phyloP scores from a whole-genome alignment of 768 basidiomycete genomes.

The Hortiboletus flavorubellus region DNA sequence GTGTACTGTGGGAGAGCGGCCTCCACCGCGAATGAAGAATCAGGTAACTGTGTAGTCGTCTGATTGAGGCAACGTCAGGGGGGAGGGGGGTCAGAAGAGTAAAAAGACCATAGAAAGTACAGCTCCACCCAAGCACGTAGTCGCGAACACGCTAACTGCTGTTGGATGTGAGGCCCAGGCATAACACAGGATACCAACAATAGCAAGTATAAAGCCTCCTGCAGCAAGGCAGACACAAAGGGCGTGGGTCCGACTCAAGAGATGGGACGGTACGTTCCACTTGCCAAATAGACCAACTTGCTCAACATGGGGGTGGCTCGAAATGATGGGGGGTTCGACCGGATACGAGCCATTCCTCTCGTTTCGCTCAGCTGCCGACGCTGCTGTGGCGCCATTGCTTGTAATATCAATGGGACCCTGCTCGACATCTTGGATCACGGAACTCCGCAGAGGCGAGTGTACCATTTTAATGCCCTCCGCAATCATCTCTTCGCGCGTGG shows the following conservation, averaged over 20 bases:
- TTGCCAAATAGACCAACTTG: constrained; percentile 45
- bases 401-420: constrained; percentile 1
- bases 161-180: constrained; percentile 47
- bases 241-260: constrained; percentile 49
- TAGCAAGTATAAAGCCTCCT: constrained; percentile 48
- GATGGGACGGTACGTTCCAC: constrained; percentile 36
- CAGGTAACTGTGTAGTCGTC: not conserved
- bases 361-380: not conserved
- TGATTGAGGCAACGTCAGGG: not conserved
- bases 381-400: not conserved
- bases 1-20: not conserved
- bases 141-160: constrained; percentile 45
- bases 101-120: constrained; percentile 22
- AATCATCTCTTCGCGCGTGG: constrained; percentile 44
- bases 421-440: constrained; percentile 13
- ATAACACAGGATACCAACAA: constrained; percentile 49
- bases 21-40: not conserved
- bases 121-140: constrained; percentile 37
- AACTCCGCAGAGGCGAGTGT: constrained; percentile 19
- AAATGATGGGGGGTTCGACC: constrained; percentile 36
- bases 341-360: constrained; percentile 1
- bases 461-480: constrained; percentile 28
- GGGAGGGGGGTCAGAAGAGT: constrained; percentile 1
- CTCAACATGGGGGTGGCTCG: constrained; percentile 47
- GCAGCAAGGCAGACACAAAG: constrained; percentile 47